Evolutionary conservation across 1,284 basidiomycete genomes (phyloP).

Genomic region (Malassezia yamatoensis): DNA sequence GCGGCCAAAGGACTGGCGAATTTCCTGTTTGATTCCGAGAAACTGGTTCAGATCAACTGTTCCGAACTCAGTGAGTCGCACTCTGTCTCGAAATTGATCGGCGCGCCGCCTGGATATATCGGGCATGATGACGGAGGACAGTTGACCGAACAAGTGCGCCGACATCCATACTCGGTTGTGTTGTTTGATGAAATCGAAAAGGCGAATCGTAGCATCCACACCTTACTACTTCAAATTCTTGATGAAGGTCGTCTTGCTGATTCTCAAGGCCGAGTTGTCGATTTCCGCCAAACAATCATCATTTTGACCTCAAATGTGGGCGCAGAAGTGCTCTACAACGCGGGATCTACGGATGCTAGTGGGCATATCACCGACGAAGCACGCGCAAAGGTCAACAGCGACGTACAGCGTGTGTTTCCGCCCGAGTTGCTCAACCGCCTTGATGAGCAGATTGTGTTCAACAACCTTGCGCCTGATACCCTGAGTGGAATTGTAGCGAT

Average conservation of each 20-base stretch:
- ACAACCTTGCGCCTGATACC: slow-evolving; percentile 78
- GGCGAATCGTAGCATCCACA: slow-evolving; percentile 43
- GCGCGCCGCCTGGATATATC: slow-evolving; percentile 64
- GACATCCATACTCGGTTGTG: slow-evolving; percentile 42
- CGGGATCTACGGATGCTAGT: slow-evolving; percentile 55
- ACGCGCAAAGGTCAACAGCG: slow-evolving; percentile 61
- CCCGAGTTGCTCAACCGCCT: slow-evolving; percentile 83
- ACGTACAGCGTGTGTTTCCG: slow-evolving; percentile 56
- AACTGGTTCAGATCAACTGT: slow-evolving; percentile 54
- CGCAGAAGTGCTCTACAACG: slow-evolving; percentile 65
- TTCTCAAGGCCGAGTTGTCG: slow-evolving; percentile 49
- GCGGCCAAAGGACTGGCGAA: slow-evolving; percentile 72
- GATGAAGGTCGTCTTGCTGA: slow-evolving; percentile 85
- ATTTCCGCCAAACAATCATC: slow-evolving; percentile 81
- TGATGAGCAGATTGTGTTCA: slow-evolving; percentile 54
- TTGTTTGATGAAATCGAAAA: slow-evolving; percentile 34
- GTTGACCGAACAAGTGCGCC: slow-evolving; percentile 25
- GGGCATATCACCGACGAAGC: slow-evolving; percentile 62
- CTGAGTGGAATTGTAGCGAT: slow-evolving; percentile 64
- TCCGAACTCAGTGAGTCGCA: slow-evolving; percentile 71
- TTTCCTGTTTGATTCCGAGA: slow-evolving; percentile 79
- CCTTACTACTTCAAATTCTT: slow-evolving; percentile 82
- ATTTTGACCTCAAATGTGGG: slow-evolving; percentile 86
- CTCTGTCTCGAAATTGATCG: slow-evolving; percentile 77
- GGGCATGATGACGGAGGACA: slow-evolving; percentile 46